Evolutionary conservation across 306 rosid genomes (phyloP), one percentile per base, ranked within the genome.

Genomic region (Vigna trinervia): DNA sequence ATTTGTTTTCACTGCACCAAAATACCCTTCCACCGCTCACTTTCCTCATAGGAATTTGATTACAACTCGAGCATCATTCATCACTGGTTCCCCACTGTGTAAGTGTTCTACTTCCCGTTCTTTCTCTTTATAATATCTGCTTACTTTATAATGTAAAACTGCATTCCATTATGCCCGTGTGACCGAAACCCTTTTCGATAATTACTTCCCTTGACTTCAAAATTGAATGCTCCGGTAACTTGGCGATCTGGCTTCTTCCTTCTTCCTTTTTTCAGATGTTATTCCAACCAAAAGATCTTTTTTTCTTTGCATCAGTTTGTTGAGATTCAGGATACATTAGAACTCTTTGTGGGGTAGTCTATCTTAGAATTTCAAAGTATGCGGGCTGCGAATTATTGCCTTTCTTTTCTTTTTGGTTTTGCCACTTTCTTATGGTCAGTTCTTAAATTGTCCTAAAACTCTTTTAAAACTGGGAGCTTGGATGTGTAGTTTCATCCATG

Each of bases 31-130:
- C 12, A 81, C 83, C 76, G 73, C 81, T 72, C 82, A 80, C 74
- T 78, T 82, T 84, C 67, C 83, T 12, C 76, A 45, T n/a, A 61
- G 80, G 14, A 83, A 23, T 56, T 76, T 78, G 23, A 38, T 65
- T 65, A 65, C 76, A 30, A 17, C 75, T 61, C 85, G 87, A 38
- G 43, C 94, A 1, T 45, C 90, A 69, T 94, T 90, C 34, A 52
- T 78, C 62, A 75, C 95, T 65, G 97, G 98, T 58, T 87, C 90
- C 47, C 90, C 94, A 7, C 90, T 92, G 3, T 58, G 98, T 90
- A 89, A 75, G 84, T 58, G 3, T 58, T 64, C 53, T 47, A 20
- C 15, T 50, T 51, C 36, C 22, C 47, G 12, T 58, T 58, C 32
- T 22, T 54, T 11, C 38, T 53, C 53, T 11, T 73, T 72, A 17